phyloP scores from a whole-genome alignment of 768 basidiomycete genomes.

The Tephrocybe sp. region DNA sequence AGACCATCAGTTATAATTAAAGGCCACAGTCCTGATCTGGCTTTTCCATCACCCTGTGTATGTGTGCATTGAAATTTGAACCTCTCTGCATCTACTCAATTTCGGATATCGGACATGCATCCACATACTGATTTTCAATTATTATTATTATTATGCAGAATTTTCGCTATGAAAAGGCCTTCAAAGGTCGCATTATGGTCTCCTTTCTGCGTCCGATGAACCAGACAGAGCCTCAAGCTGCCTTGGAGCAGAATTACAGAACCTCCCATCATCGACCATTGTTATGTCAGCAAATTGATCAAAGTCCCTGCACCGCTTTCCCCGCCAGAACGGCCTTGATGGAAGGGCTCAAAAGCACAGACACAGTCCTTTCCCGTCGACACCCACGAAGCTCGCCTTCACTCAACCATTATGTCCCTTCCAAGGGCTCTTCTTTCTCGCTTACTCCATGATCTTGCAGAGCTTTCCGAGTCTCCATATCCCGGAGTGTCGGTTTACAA shows the following conservation, averaged over 20 bases:
- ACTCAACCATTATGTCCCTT: constrained; percentile 7
- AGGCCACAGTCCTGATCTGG: no score
- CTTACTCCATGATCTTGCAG: constrained; percentile 37
- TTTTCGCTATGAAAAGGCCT: no score
- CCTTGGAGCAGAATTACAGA: no score
- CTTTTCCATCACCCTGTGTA: no score
- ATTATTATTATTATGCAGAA: no score
- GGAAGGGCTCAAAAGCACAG: constrained; percentile 9
- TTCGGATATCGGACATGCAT: no score
- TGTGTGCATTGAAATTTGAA: no score
- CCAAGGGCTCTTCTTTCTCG: constrained; percentile 29
- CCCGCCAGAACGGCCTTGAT: constrained; percentile 7
- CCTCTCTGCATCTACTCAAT: no score
- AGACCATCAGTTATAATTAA: background rate
- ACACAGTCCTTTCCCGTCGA: background rate
- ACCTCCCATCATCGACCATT: constrained; percentile 1
- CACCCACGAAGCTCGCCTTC: background rate
- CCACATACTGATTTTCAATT: no score
- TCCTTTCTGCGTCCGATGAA: no score
- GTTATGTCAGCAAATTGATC: constrained; percentile 13
- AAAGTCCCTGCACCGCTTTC: constrained; percentile 7
- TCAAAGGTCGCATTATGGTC: no score
- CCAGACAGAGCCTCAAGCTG: no score
- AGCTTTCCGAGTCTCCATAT: constrained; percentile 39
- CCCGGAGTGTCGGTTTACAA: constrained; percentile 40